Base-by-base conservation (phyloP, 1,284 basidiomycete genomes). In the Prillingera fragicola region DNA sequence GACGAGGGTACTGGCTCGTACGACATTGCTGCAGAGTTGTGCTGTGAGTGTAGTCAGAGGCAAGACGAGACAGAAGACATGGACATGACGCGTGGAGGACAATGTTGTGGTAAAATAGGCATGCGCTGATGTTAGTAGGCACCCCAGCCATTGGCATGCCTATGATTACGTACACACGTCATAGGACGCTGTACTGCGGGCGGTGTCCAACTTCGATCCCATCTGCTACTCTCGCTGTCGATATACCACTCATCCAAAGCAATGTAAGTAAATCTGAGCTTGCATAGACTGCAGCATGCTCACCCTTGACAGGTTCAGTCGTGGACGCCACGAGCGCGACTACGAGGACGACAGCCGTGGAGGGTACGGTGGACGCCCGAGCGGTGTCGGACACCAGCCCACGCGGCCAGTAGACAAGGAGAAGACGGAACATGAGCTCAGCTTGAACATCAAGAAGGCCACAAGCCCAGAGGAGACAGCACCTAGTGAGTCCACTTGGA, bases 391-490 rank as follows among this genome's bases (percentile, higher is more conserved):
- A 19, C 88, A 94, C 68, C 89, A 87, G 72, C 91, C 90, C 22
- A 95, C 91, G 23, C 80, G 91, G 48, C 91, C 91, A 15, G 91
- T 96, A 22, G 91, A 96, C 76, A 91, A 87, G 76, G 91, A 95
- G 65, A 94, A 90, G 77, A 89, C 88, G 36, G 91, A 96, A 69
- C 78, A 82, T 41, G 92, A 96, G 69, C 80, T 96, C 17, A 82
- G 83, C 4, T 77, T 91, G 35, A 90, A 92, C 66, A 92, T 96
- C 70, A 96, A 96, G 78, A 96, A 96, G 70, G 92, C 91, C 3
- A 95, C 90, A 2, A 90, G 81, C 63, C 76, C 88, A 32, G 91
- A 96, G 40, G 91, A 95, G 74, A 81, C 80, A 32, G 90, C 91
- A 4, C 69, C 70, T 3, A 71, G 70, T 72, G 38, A 43, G 65